Conservation (phyloP, 2,329 filamentous ascomycete genomes). For the Coniochaeta ligniaria region DNA sequence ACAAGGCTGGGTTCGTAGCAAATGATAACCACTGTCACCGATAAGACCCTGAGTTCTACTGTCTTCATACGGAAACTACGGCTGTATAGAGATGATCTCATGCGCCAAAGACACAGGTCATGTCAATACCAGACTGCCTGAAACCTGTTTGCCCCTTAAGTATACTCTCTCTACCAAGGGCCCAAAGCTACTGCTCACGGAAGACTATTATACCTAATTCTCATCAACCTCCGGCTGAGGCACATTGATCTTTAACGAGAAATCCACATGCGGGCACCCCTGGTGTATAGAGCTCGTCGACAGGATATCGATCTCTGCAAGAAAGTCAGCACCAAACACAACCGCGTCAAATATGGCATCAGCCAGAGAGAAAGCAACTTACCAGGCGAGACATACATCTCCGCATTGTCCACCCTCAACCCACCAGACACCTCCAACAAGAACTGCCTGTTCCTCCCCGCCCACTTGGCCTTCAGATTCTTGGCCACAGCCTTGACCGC, state of each 20-base stretch:
- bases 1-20: neutral
- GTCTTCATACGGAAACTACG: no score
- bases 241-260: conserved; percentile 78
- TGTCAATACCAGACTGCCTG: neutral
- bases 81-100: neutral
- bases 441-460: conserved; percentile 58
- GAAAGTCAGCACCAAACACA: conserved; percentile 7
- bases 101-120: neutral
- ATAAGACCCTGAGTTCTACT: no score
- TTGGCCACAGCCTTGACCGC: conserved; percentile 68
- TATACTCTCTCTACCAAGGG: neutral
- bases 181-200: neutral
- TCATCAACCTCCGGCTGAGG: neutral
- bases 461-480: conserved; percentile 74
- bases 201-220: neutral
- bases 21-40: no score
- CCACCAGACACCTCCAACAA: conserved; percentile 91
- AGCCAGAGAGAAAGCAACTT: conserved; percentile 20
- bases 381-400: conserved; percentile 70
- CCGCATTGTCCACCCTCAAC: conserved; percentile 76
- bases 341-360: neutral
- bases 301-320: conserved; percentile 80
- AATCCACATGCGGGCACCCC: conserved; percentile 88
- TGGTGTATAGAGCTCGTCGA: conserved; percentile 97
- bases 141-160: neutral